Conservation (phyloP, 1,139 yeast species). For the Kodamaea alishanica region DNA sequence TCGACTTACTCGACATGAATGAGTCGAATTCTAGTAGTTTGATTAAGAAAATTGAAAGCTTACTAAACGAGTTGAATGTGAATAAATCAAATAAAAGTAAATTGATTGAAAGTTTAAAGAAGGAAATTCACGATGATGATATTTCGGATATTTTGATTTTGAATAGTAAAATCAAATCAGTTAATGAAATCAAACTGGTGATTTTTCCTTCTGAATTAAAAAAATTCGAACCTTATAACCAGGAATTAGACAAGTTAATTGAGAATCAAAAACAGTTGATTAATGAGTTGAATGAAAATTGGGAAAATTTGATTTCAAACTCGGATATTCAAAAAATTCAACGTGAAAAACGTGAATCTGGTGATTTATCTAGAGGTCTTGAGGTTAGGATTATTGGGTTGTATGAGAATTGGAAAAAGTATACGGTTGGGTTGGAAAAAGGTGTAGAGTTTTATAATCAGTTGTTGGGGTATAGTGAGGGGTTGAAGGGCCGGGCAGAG, state of each 20-base stretch:
- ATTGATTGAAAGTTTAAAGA: constrained; percentile 63
- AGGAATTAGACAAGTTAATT: constrained; percentile 65
- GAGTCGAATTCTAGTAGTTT: constrained; percentile 27
- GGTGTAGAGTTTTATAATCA: constrained; percentile 64
- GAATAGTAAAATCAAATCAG: constrained; percentile 55
- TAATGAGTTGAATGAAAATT: constrained; percentile 50
- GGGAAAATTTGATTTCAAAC: constrained; percentile 54
- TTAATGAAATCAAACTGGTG: constrained; percentile 52
- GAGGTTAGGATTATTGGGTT: constrained; percentile 42
- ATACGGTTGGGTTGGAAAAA: constrained; percentile 53
- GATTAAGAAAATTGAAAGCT: constrained; percentile 45
- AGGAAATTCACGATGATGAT: constrained; percentile 75
- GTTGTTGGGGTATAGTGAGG: constrained; percentile 43
- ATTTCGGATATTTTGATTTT: constrained; percentile 73
- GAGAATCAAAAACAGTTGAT: constrained; percentile 59
- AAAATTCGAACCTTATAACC: constrained; percentile 69
- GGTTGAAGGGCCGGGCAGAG: constrained; percentile 32
- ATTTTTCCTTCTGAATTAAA: constrained; percentile 72
- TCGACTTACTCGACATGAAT: constrained; percentile 64
- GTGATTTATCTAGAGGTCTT: constrained; percentile 22
- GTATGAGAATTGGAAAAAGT: constrained; percentile 57
- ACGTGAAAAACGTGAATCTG: constrained; percentile 10
- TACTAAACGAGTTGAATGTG: constrained; percentile 40
- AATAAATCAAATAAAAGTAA: constrained; percentile 59
- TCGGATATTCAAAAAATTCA: constrained; percentile 38